Base-by-base conservation (phyloP, 495 filamentous ascomycete genomes). In the Articulospora tetracladia region DNA sequence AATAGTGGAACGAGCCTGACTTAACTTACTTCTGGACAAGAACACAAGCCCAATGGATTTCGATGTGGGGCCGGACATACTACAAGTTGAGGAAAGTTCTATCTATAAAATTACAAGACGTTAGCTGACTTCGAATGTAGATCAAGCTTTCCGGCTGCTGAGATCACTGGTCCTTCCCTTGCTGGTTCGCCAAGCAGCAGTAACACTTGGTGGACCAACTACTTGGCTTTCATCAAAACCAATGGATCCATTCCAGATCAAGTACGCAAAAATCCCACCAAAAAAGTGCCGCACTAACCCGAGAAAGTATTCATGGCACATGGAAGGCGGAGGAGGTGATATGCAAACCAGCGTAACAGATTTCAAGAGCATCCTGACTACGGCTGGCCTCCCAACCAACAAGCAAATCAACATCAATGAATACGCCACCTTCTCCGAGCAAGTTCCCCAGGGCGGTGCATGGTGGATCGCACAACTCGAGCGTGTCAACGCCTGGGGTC, bases 1-100 rank as follows among this genome's bases (percentile, higher is more conserved):
- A n/a, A n/a, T n/a, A n/a, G n/a, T 78, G 76, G 76, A 78, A 77
- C 59, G 76, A 78, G 60, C 71, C 74, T 11, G 76, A 77, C 32
- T 30, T 63, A 15, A 44, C 8, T 12, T 50, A 55, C 3, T 77
- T 77, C 58, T 76, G 73, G 74, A 7, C 61, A 61, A 15, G 28
- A 3, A 26, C 52, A 3, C 60, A 62, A 49, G 58, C 65, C 15
- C 75, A 76, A 41, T 77, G 61, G 52, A 32, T 76, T 30, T 4
- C 70, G 17, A 49, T 70, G 23, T 75, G 63, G 61, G 26, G 54
- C 69, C 26, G 68, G 15, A 67, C 70, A 6, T 59, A 69, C 28
- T 48, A 73, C 24, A 53, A 27, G 65, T 65, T 69, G 52, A 27
- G 66, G 68, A 70, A 57, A 44, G 59, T 57, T 44, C 7, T 28